These are phyloP conservation scores for Hemerocallis citrina DNA, from an alignment of 106 monocot species.

Conservation along the genomic window DNA sequence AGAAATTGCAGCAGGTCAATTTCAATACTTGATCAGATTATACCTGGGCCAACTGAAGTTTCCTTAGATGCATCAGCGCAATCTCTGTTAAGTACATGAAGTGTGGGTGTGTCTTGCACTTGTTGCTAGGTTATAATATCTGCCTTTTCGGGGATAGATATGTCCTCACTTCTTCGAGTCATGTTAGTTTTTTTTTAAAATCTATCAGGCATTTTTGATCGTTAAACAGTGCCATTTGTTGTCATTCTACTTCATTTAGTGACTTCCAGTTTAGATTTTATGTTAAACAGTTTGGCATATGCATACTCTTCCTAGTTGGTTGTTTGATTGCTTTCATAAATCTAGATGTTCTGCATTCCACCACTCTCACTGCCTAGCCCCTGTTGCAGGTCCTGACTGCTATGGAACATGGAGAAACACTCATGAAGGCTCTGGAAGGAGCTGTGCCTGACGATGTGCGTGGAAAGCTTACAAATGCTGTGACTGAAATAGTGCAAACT, in stretches of 20 bases:
- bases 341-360: background rate
- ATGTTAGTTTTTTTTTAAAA: too few relatives aligned
- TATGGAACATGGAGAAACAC: conserved; percentile 73
- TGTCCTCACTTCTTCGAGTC: too few relatives aligned
- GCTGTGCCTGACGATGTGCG: conserved; percentile 94
- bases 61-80: too few relatives aligned
- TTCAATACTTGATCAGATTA: too few relatives aligned
- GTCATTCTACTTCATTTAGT: background rate
- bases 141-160: too few relatives aligned
- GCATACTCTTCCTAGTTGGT: background rate
- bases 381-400: conserved; percentile 78
- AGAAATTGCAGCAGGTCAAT: too few relatives aligned
- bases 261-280: background rate
- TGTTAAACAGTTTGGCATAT: background rate
- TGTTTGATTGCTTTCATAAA: background rate
- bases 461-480: conserved; percentile 67
- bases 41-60: too few relatives aligned
- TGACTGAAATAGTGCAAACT: conserved; percentile 60
- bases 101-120: too few relatives aligned
- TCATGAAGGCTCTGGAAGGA: conserved; percentile 86
- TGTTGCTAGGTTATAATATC: too few relatives aligned
- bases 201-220: too few relatives aligned
- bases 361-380: background rate
- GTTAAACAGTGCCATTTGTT: too few relatives aligned
- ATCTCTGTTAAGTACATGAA: too few relatives aligned